Evolutionary conservation across 164 flowering plant genomes (phyloP).

Genomic region (Chimonanthus praecox): DNA sequence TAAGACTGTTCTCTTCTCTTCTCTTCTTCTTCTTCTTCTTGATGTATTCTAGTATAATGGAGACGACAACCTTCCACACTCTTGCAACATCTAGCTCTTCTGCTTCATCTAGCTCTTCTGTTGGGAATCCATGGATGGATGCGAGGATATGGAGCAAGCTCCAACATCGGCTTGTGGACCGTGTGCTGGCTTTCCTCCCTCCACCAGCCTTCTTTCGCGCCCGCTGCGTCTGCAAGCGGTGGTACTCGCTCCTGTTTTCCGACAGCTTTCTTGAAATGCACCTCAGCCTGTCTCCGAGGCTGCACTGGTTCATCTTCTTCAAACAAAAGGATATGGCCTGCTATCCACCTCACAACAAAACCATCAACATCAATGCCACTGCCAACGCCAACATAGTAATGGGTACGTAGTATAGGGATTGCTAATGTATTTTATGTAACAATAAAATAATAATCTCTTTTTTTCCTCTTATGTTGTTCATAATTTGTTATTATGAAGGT

Average conservation of each 20-base stretch:
- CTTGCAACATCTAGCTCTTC: neutral
- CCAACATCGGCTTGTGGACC: constrained; percentile 59
- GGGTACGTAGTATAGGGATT: too few species aligned
- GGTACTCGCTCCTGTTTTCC: constrained; percentile 78
- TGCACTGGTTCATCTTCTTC: constrained; percentile 77
- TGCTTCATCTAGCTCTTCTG: neutral
- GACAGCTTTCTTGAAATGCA: constrained; percentile 55
- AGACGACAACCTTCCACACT: neutral
- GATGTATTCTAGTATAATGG: neutral
- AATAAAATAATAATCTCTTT: too few species aligned
- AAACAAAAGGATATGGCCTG: constrained; percentile 23
- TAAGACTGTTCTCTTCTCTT: neutral
- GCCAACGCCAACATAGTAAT: neutral
- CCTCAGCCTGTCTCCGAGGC: constrained; percentile 36
- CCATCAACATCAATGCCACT: neutral
- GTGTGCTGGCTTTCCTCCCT: constrained; percentile 75
- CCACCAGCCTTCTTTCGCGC: constrained; percentile 77
- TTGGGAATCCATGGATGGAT: constrained; percentile 60
- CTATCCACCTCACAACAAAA: constrained; percentile 24
- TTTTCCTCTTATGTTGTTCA: too few species aligned
- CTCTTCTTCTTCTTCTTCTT: neutral
- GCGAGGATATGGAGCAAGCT: constrained; percentile 74
- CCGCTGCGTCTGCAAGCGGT: constrained; percentile 79
- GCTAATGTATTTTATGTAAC: too few species aligned
- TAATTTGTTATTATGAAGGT: too few species aligned